Percentiles rank a stretch among this genome's conserved stretches.
These are phyloP conservation scores for Fusarium lyarnte DNA, from an alignment of 2,329 filamentous ascomycete genomes.

Conservation along the genomic window DNA sequence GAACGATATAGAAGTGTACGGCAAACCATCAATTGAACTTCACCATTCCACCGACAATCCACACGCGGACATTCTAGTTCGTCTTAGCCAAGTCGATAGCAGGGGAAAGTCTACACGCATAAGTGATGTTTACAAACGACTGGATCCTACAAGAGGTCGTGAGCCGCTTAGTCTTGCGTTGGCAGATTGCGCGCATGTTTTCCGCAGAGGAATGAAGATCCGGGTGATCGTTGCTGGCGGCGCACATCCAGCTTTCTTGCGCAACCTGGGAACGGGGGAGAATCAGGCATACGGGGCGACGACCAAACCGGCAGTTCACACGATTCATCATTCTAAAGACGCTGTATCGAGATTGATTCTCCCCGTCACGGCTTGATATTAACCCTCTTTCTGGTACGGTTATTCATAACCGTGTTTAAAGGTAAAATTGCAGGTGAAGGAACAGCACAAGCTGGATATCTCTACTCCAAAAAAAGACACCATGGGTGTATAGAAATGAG, in stretches of 20 bases:
- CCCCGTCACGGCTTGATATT: background rate
- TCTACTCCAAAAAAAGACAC: too few species aligned
- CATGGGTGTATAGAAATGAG: too few species aligned
- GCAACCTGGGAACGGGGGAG: background rate
- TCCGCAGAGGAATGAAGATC: background rate
- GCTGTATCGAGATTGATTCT: background rate
- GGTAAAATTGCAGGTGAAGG: background rate
- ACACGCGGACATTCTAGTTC: background rate
- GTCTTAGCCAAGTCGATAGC: background rate
- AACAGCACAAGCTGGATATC: background rate
- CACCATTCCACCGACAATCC: background rate
- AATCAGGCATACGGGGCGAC: background rate
- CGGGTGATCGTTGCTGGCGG: background rate
- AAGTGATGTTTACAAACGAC: background rate
- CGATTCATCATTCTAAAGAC: background rate
- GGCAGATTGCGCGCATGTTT: background rate
- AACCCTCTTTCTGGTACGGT: fast-evolving
- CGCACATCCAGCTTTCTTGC: background rate
- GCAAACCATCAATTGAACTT: background rate
- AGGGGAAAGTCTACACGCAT: background rate
- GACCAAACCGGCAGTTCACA: background rate
- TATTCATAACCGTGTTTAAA: fast-evolving
- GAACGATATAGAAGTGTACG: background rate
- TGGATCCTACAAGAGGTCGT: background rate
- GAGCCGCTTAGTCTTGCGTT: background rate